Percentiles rank a stretch among this genome's conserved stretches.
Conservation (phyloP, 179 eudicot genomes). For the Silene noctiflora region DNA sequence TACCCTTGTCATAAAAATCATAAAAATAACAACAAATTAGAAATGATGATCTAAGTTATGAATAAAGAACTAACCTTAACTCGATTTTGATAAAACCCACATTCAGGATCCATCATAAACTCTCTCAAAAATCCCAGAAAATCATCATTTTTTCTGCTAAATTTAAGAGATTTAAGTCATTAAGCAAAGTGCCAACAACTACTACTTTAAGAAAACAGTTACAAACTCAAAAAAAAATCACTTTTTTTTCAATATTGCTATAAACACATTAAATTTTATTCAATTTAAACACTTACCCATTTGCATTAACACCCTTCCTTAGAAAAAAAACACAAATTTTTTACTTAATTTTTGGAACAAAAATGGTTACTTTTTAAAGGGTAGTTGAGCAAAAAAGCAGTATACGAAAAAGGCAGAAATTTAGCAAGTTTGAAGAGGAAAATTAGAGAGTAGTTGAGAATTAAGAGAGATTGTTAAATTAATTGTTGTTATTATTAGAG, state of each 20-base stretch:
- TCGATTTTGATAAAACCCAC: slow-evolving; percentile 52
- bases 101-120: slow-evolving; percentile 79
- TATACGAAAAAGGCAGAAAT: slow-evolving; percentile 14
- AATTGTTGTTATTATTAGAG: background rate
- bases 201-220: slow-evolving; percentile 19
- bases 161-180: slow-evolving; percentile 13
- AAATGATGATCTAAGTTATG: background rate
- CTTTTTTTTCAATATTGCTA: background rate
- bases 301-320: slow-evolving; percentile 16
- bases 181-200: background rate
- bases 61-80: slow-evolving; percentile 61
- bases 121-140: slow-evolving; percentile 31
- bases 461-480: background rate
- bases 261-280: background rate
- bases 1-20: background rate
- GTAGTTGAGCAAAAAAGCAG: slow-evolving; percentile 29
- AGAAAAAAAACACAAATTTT: background rate
- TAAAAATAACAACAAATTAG: background rate
- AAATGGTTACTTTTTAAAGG: background rate
- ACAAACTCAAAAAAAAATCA: background rate
- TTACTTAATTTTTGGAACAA: background rate
- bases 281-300: slow-evolving; percentile 23
- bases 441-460: background rate
- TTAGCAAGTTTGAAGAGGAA: slow-evolving; percentile 9
- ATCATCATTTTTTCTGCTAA: slow-evolving; percentile 23